These are phyloP conservation scores for Multifurca ochricompacta DNA, from an alignment of 768 basidiomycete genomes.

Conservation along the genomic window DNA sequence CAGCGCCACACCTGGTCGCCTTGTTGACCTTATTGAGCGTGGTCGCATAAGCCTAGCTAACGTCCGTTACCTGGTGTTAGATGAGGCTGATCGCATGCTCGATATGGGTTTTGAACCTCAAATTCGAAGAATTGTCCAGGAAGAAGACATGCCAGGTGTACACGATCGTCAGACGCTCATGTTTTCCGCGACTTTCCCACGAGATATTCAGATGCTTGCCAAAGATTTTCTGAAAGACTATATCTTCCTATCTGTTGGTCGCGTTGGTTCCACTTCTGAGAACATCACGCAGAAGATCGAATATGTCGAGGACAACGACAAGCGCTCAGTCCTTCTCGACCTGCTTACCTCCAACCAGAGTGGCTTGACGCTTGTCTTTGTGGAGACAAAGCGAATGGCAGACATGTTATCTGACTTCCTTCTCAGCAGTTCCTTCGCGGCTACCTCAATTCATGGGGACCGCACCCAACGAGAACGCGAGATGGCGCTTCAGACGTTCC, in stretches of 20 bases:
- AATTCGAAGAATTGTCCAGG: slow-evolving; percentile 95
- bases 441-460: slow-evolving; percentile 98
- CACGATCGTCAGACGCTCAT: slow-evolving; percentile 94
- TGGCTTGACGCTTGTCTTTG: slow-evolving; percentile 91
- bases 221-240: slow-evolving; percentile 97
- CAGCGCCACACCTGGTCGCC: slow-evolving; percentile 95
- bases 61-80: slow-evolving; percentile 95
- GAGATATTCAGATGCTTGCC: slow-evolving; percentile 96
- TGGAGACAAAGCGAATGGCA: slow-evolving; percentile 99
- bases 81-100: slow-evolving; percentile 99
- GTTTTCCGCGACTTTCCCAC: slow-evolving; percentile 99
- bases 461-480: slow-evolving; percentile 97
- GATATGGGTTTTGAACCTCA: slow-evolving; percentile 99
- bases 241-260: slow-evolving; percentile 96
- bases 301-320: slow-evolving; percentile 95
- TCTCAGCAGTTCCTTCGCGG: slow-evolving; percentile 69
- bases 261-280: slow-evolving; percentile 97
- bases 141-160: slow-evolving; percentile 96
- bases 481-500: slow-evolving; percentile 91
- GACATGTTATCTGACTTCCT: slow-evolving; percentile 98
- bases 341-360: slow-evolving; percentile 73
- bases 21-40: slow-evolving; percentile 97
- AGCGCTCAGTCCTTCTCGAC: slow-evolving; percentile 93
- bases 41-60: slow-evolving; percentile 94
- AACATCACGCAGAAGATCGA: slow-evolving; percentile 99